Evolutionary conservation across 208 protist genomes (phyloP), one percentile per base, ranked within the genome.

Genomic region (Phytomonas francai): DNA sequence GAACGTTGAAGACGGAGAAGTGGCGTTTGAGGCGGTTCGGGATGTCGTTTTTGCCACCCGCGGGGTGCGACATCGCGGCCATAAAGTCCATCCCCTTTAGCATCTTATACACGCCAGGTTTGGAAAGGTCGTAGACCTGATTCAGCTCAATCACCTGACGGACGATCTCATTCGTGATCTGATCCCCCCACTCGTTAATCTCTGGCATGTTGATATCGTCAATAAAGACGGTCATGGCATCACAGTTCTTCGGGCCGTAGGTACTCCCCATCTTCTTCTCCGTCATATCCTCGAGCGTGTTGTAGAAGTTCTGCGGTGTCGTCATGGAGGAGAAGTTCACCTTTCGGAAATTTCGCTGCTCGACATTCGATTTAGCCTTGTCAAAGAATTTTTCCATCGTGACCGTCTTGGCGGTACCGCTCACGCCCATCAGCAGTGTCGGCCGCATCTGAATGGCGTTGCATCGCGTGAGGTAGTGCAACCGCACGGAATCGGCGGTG

Each of bases 31-130:
- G 88, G 51, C 98, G 89, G 70, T 97, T 92, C 25, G 98, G 98
- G 69, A 99, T 98, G 74, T 99, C 97, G 78, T 99, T 99, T 77
- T 97, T 96, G 68, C 98, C 98, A 59, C 97, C 98, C 25, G 97
- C 96, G 30, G 98, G 97, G 80, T 98, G 95, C 33, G 87, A 93
- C 97, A 99, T 99, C 60, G 98, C 97, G 4, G 91, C 96, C 72
- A 99, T 91, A 78, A 96, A 99, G 30, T 97, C 89, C 39, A 99
- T 73, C 28, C 98, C 96, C 68, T 94, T 88, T 32, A 99, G 85
- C 58, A 93, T 84, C 67, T 94, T 97, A 59, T 87, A 97, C 66
- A 98, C 83, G 32, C 98, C 98, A 16, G 89, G 88, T 74, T 89
- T 87, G 66, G 74, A 71, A 34, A 97, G 79, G 78, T 93, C 87